Evolutionary conservation across 73 alveolate species (phyloP).

Genomic region (Paramecium sexaurelia): DNA sequence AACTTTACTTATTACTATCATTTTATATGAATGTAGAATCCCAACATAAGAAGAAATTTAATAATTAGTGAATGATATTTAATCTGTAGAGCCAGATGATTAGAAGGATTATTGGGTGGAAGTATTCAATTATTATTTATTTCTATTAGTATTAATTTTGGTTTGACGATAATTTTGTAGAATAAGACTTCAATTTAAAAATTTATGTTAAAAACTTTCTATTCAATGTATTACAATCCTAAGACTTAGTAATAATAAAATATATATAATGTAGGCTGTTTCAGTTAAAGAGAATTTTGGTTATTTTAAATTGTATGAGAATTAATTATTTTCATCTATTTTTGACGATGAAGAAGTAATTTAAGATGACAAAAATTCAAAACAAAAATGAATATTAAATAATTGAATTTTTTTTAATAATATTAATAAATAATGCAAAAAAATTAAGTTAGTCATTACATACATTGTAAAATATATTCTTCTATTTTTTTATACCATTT

Average conservation of each 20-base stretch:
- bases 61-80: not conserved
- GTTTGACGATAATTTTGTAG: not conserved
- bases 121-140: not conserved
- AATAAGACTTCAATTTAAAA: not conserved
- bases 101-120: not conserved
- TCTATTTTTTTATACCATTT: not conserved
- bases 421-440: not conserved
- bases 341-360: not conserved
- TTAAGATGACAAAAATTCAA: not conserved
- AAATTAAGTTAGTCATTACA: not conserved
- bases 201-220: not conserved
- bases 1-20: not conserved
- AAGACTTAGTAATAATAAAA: not conserved
- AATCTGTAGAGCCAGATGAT: conserved; percentile 8
- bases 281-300: not conserved
- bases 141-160: not conserved
- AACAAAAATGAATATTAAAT: not conserved
- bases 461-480: not conserved
- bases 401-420: not conserved
- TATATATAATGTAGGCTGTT: not conserved
- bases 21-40: not conserved
- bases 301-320: not conserved
- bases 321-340: not conserved
- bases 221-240: not conserved
- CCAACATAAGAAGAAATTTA: conserved; percentile 22